A percentile compares a stretch with the other conserved stretches of the same genome.
Evolutionary conservation across 2,329 filamentous ascomycete species (phyloP).

Genomic region (Alternaria sp.): DNA sequence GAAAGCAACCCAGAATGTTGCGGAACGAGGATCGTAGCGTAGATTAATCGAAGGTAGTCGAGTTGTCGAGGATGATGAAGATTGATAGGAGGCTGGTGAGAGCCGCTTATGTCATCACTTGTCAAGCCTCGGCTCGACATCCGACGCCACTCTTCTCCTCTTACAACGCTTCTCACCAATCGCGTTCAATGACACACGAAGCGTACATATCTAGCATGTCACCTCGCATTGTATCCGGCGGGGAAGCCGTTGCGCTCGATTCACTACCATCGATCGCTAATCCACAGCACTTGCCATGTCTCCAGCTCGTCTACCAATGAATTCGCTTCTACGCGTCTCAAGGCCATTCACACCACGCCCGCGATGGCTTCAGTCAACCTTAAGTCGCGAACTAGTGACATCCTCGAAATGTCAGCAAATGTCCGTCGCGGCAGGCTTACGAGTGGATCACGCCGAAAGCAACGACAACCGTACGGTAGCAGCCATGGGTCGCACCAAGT

Average conservation of each 20-base stretch:
- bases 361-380: neutral
- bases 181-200: neutral
- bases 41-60: neutral
- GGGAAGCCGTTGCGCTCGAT: neutral
- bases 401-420: slow-evolving; percentile 26
- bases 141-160: slow-evolving; percentile 4
- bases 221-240: slow-evolving; percentile 6
- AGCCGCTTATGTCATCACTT: neutral
- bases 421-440: slow-evolving; percentile 28
- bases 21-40: neutral
- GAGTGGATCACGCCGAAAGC: slow-evolving; percentile 48
- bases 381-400: slow-evolving; percentile 23
- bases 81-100: neutral
- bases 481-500: slow-evolving; percentile 58
- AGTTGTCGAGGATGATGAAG: neutral
- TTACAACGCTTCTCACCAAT: slow-evolving; percentile 5
- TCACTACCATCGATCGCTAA: slow-evolving; percentile 5
- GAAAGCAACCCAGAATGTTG: neutral
- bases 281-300: slow-evolving; percentile 20
- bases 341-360: neutral
- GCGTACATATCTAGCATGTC: neutral
- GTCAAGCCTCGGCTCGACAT: slow-evolving; percentile 1
- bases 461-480: slow-evolving; percentile 55
- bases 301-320: slow-evolving; percentile 11
- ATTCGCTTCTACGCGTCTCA: neutral